phyloP scores from a whole-genome alignment of 345 rosid species.

The Limnanthes douglasii region DNA sequence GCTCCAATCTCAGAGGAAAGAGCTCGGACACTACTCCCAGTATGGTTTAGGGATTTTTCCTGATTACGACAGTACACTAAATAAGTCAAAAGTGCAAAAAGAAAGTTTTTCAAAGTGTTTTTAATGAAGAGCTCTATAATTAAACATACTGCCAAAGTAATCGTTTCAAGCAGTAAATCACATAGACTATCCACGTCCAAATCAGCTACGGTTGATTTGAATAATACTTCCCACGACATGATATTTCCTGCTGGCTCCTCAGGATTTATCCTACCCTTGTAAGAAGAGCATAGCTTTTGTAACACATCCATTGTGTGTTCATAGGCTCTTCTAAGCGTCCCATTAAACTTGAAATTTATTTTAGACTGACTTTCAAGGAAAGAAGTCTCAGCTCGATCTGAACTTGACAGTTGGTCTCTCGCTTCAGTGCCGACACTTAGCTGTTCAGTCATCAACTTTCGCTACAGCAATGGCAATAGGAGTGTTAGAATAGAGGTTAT shows the following conservation, averaged over 20 bases:
- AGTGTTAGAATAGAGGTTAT: too few species aligned
- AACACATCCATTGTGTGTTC: slow-evolving; percentile 25
- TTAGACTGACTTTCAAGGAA: slow-evolving; percentile 11
- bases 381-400: slow-evolving; percentile 1
- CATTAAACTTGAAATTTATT: slow-evolving; percentile 20
- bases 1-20: slow-evolving; percentile 26
- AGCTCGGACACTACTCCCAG: slow-evolving; percentile 8
- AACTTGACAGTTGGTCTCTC: slow-evolving; percentile 9
- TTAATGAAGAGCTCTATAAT: not conserved
- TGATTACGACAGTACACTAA: slow-evolving; percentile 19
- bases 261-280: slow-evolving; percentile 13
- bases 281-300: slow-evolving; percentile 22
- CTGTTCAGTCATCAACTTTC: slow-evolving; percentile 35
- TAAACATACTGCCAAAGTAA: slow-evolving; percentile 38
- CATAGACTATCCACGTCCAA: slow-evolving; percentile 32
- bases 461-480: slow-evolving; percentile 29
- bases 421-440: slow-evolving; percentile 16
- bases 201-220: slow-evolving; percentile 27
- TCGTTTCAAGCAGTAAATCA: slow-evolving; percentile 29
- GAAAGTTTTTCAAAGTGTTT: not conserved
- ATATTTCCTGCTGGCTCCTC: slow-evolving; percentile 28
- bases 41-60: slow-evolving; percentile 37
- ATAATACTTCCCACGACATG: slow-evolving; percentile 52
- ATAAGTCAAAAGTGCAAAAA: not conserved
- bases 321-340: slow-evolving; percentile 19